phyloP scores from a whole-genome alignment of 2,329 filamentous ascomycete genomes.

The Fusarium marasasianum region DNA sequence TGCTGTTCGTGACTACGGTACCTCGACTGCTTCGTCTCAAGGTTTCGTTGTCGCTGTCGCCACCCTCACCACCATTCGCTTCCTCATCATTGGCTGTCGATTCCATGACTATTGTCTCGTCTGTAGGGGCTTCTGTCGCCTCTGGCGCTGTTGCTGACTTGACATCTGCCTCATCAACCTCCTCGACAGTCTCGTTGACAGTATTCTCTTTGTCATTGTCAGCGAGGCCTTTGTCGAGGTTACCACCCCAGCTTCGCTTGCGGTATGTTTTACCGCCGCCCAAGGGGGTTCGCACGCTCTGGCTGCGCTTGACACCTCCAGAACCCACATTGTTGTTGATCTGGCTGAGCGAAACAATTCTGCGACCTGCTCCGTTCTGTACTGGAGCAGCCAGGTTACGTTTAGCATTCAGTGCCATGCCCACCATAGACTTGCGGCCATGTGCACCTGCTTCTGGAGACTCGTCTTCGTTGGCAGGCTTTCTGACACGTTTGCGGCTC shows the following conservation, averaged over 20 bases:
- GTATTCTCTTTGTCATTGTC: conserved; percentile 70
- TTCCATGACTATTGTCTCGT: conserved; percentile 40
- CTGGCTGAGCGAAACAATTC: conserved; percentile 91
- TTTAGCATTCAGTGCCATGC: conserved; percentile 64
- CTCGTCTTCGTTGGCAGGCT: conserved; percentile 46
- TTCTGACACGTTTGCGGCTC: conserved; percentile 66
- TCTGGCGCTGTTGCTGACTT: conserved; percentile 28
- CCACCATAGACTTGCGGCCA: conserved; percentile 53
- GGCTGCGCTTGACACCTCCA: conserved; percentile 76
- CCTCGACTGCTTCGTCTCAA: conserved; percentile 60
- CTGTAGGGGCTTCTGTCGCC: conserved; percentile 30
- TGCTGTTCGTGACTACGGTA: conserved; percentile 56
- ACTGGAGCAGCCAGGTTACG: conserved; percentile 57
- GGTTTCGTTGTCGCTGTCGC: conserved; percentile 61
- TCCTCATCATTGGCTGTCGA: conserved; percentile 32
- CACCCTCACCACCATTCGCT: conserved; percentile 37
- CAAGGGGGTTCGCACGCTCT: conserved; percentile 75
- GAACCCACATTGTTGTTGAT: conserved; percentile 79
- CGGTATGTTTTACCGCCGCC: conserved; percentile 57
- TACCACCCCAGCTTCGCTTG: conserved; percentile 76
- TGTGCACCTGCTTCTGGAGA: conserved; percentile 33
- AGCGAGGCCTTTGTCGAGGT: conserved; percentile 58
- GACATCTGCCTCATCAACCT: conserved; percentile 52
- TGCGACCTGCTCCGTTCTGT: conserved; percentile 69
- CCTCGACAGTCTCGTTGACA: conserved; percentile 71